Base-by-base conservation (phyloP, 352 stramenopile species). In the Pythium pectinolyticum region DNA sequence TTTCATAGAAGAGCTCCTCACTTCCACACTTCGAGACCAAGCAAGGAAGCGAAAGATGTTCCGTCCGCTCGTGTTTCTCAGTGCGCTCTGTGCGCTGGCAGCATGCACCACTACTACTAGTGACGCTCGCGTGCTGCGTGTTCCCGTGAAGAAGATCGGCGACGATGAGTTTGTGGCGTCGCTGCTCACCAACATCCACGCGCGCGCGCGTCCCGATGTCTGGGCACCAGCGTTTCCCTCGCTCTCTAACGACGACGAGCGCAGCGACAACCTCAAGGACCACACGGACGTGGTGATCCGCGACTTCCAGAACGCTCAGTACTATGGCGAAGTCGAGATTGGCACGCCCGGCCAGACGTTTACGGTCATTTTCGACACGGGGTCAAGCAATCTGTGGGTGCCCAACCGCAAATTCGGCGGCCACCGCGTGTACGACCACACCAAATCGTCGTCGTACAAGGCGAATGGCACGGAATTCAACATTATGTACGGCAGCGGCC, bases 381-480 rank as follows among this genome's bases (percentile, higher is more conserved):
- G 96, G 25, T 97, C 84, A n/a, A 96, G 81, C 67, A 98, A 98
- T 73, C 69, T 99, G 14, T 99, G 97, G 97, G 94, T 99, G 5
- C 94, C 92, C 22, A 83, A 90, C 72, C 72, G 66, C 49, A 78
- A 84, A 48, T 95, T 90, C 72, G 84, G 82, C 15, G 73, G 70
- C 39, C 80, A 93, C 65, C 65, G 81, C 41, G 54, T 96, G 57
- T 99, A 98, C 72, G 81, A 98, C 72, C 87, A 97, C 70, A 57
- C 71, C 41, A 78, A 85, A 49, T 98, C 89, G 30, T 82, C 63
- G 19, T 82, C 82, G 9, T 98, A 98, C 77, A 85, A 92, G 50
- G 56, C 77, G 11, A 97, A 99, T 64, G 95, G 94, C 40, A 89
- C 84, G 11, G 73, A 87, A 22, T 99, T 99, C 69, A 74, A 93